Evolutionary conservation across 805 yeast genomes (phyloP).

Genomic region (Lipomyces yamanashiensis): DNA sequence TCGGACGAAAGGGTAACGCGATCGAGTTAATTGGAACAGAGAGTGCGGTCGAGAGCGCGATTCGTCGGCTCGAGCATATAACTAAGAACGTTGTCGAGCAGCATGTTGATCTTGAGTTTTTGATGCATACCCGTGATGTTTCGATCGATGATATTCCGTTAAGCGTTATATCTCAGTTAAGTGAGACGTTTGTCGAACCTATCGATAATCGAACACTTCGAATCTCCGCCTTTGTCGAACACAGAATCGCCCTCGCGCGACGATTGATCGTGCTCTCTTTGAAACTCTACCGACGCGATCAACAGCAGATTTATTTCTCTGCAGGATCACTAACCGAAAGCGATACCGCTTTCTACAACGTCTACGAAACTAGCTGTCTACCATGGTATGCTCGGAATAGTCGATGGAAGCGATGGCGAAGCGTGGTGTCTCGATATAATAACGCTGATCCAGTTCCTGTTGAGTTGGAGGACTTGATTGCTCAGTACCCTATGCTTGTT

Average conservation of each 20-base stretch:
- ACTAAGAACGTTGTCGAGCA: conserved; percentile 10
- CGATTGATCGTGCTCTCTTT: conserved; percentile 21
- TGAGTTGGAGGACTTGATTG: conserved; percentile 4
- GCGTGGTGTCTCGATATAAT: conserved; percentile 13
- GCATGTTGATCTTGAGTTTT: conserved; percentile 8
- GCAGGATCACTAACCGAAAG: conserved; percentile 9
- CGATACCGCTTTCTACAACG: conserved; percentile 18
- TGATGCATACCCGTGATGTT: neutral
- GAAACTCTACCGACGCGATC: conserved; percentile 16
- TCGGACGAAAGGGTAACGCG: conserved; percentile 7
- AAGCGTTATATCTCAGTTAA: conserved; percentile 21
- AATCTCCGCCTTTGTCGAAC: conserved; percentile 19
- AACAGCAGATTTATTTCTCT: neutral
- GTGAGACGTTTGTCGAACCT: conserved; percentile 22
- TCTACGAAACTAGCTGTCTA: conserved; percentile 13
- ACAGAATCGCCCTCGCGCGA: conserved; percentile 20
- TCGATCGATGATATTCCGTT: conserved; percentile 19
- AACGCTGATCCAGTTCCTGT: neutral
- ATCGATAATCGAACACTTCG: conserved; percentile 16
- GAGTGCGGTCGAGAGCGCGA: conserved; percentile 10
- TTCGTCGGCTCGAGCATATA: conserved; percentile 8
- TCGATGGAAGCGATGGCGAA: conserved; percentile 28
- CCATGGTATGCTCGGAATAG: conserved; percentile 24
- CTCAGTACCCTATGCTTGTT: conserved; percentile 18
- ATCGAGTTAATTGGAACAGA: conserved; percentile 14